Evolutionary conservation across 169 alveolate genomes (phyloP).

Genomic region (Eimeria brunetti): DNA sequence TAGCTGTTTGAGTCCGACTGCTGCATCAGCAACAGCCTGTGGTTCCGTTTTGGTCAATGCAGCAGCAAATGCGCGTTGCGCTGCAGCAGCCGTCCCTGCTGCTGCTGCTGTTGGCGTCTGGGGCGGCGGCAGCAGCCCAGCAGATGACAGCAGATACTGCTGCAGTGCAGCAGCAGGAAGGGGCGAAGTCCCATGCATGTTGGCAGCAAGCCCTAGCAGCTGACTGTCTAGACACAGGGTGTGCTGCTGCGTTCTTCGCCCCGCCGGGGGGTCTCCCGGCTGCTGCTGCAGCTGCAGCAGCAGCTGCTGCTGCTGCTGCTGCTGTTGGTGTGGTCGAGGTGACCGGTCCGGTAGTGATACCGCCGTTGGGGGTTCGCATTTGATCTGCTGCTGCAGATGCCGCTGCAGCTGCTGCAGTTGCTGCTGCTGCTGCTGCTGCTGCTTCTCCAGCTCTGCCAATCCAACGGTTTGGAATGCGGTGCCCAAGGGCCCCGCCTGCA

Average conservation of each 20-base stretch:
- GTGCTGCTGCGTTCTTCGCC: conserved; percentile 27
- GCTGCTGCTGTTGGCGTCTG: conserved; percentile 19
- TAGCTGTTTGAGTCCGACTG: background rate
- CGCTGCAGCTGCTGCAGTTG: background rate
- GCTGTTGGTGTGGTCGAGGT: background rate
- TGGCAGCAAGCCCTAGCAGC: conserved; percentile 44
- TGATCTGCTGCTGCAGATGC: background rate
- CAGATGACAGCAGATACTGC: background rate
- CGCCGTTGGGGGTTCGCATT: background rate
- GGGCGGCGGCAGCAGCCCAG: conserved; percentile 44
- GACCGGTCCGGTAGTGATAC: background rate
- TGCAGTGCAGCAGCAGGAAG: conserved; percentile 31
- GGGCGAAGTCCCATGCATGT: background rate
- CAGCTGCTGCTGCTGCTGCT: conserved; percentile 25
- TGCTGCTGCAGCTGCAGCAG: conserved; percentile 21
- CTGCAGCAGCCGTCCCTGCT: background rate
- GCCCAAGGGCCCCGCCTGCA: background rate
- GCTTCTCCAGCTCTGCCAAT: background rate
- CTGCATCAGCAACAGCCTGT: background rate
- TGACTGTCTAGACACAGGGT: background rate
- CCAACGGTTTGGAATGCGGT: background rate
- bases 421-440: conserved; percentile 26
- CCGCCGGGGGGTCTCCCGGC: background rate
- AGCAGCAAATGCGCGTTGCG: conserved; percentile 38
- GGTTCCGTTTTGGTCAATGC: background rate